Conservation (phyloP, 1,139 yeast species). For the Candida sanyaensis region DNA sequence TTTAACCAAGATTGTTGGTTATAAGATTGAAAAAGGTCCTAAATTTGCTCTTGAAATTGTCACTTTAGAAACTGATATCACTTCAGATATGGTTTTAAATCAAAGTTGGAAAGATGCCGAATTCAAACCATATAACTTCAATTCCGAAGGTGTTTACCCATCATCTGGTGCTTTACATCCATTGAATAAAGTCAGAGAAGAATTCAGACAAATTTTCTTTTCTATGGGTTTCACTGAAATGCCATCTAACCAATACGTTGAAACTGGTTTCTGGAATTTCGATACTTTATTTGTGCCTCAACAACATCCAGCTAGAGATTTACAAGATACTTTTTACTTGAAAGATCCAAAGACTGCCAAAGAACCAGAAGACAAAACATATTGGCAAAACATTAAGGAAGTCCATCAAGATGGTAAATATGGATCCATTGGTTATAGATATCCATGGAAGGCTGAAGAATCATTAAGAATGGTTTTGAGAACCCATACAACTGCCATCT, state of each 20-base stretch:
- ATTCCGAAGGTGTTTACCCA: constrained; percentile 90
- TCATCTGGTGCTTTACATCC: constrained; percentile 95
- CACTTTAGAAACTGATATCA: constrained; percentile 87
- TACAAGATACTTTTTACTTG: constrained; percentile 96
- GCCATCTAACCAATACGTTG: constrained; percentile 98
- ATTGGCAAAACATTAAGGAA: constrained; percentile 73
- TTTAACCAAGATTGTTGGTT: constrained; percentile 75
- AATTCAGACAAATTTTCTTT: constrained; percentile 96
- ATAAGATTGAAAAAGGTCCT: constrained; percentile 73
- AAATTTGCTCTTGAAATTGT: constrained; percentile 81
- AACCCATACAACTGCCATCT: constrained; percentile 96
- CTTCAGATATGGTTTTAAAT: constrained; percentile 82
- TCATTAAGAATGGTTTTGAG: constrained; percentile 89
- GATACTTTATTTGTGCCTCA: constrained; percentile 96
- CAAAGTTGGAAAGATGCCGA: constrained; percentile 83
- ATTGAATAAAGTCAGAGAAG: constrained; percentile 92
- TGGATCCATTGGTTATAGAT: constrained; percentile 97
- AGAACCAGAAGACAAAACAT: constrained; percentile 76
- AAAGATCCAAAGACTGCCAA: constrained; percentile 86
- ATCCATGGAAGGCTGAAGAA: constrained; percentile 94
- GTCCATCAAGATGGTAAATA: constrained; percentile 90
- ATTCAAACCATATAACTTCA: constrained; percentile 94
- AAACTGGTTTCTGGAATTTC: constrained; percentile 98
- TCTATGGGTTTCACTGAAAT: constrained; percentile 97
- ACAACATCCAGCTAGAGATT: constrained; percentile 99